phyloP scores from a whole-genome alignment of 2,329 filamentous ascomycete genomes.

The Cercospora canescens region DNA sequence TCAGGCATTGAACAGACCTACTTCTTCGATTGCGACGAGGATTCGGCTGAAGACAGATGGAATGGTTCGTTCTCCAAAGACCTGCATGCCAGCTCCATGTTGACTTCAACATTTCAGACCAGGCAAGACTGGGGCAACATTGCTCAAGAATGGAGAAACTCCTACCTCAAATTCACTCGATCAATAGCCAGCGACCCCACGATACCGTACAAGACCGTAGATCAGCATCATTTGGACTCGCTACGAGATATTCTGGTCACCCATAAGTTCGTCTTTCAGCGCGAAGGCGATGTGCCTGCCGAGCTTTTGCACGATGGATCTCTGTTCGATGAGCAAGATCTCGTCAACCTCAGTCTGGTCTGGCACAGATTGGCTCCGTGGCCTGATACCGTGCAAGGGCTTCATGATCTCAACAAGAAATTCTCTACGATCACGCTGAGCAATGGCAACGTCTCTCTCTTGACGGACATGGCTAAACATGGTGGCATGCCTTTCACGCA shows the following conservation, averaged over 20 bases:
- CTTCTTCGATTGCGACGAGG: constrained; percentile 46
- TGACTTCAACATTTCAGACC: constrained; percentile 31
- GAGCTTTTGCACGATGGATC: constrained; percentile 34
- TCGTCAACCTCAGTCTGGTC: constrained; percentile 52
- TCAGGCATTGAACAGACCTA: constrained; percentile 48
- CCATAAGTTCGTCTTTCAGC: constrained; percentile 38
- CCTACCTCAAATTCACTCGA: constrained; percentile 50
- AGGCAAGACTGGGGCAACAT: constrained; percentile 51
- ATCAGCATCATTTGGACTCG: constrained; percentile 68
- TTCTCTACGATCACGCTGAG: constrained; percentile 68
- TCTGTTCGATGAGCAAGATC: constrained; percentile 54
- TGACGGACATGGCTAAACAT: constrained; percentile 62
- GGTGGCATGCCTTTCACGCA: constrained; percentile 62
- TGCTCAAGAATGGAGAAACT: constrained; percentile 67
- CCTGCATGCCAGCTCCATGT: no score
- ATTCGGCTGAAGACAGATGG: constrained; percentile 49
- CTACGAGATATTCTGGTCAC: constrained; percentile 59
- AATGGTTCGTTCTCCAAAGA: constrained; percentile 38
- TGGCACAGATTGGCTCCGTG: constrained; percentile 76
- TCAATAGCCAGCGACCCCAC: constrained; percentile 48
- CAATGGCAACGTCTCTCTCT: constrained; percentile 70
- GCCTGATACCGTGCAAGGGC: constrained; percentile 62
- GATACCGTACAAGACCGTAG: constrained; percentile 65
- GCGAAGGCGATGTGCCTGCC: not conserved
- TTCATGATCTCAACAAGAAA: constrained; percentile 48